Percentiles rank a stretch among this genome's conserved stretches.
These are phyloP conservation scores for Cornus florida DNA, from an alignment of 148 eudicot genomes.

Conservation along the genomic window DNA sequence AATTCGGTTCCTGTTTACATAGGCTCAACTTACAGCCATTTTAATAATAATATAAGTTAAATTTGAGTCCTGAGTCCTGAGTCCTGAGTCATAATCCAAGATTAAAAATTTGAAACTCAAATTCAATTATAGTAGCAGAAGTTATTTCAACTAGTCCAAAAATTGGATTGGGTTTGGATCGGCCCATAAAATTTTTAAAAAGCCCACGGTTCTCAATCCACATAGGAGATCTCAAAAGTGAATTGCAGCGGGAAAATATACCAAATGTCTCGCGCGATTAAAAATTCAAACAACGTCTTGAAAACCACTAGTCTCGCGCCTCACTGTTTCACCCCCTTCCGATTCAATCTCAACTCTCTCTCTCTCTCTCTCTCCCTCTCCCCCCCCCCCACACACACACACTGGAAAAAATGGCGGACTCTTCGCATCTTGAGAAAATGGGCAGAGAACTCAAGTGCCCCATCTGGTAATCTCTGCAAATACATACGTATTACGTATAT, in stretches of 20 bases:
- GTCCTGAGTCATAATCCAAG: too few species aligned
- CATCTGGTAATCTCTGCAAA: constrained; percentile 50
- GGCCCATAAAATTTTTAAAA: too few species aligned
- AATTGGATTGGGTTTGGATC: too few species aligned
- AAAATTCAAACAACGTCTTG: neutral
- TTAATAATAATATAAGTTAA: too few species aligned
- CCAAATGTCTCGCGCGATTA: neutral
- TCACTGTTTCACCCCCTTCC: neutral
- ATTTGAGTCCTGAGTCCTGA: too few species aligned
- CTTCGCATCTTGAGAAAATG: constrained; percentile 61
- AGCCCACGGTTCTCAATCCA: too few species aligned
- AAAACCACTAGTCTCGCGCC: neutral
- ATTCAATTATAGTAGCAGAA: too few species aligned
- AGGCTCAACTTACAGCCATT: too few species aligned
- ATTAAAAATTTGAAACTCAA: too few species aligned
- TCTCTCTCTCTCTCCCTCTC: neutral
- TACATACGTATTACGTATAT: neutral
- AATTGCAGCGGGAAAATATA: neutral
- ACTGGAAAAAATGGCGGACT: constrained; percentile 48
- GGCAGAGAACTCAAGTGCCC: constrained; percentile 91
- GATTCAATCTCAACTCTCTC: neutral
- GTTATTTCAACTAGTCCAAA: too few species aligned
- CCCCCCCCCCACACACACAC: neutral
- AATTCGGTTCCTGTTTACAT: too few species aligned
- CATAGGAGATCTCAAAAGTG: neutral